Conservation (phyloP, 805 yeast genomes). For the Cyberlindnera bimundalis region DNA sequence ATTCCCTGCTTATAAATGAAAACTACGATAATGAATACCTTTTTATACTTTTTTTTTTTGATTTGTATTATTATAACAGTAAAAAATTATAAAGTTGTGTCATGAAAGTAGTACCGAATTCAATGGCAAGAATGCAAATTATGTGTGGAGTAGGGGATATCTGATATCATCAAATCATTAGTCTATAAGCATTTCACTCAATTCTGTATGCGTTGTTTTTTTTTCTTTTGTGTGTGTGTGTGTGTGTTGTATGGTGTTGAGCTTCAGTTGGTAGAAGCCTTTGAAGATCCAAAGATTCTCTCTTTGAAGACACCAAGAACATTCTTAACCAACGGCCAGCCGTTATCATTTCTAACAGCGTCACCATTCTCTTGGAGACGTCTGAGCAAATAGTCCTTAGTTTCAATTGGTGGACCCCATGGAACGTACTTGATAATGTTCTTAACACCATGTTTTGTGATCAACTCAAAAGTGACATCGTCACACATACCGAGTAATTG, state of each 20-base stretch:
- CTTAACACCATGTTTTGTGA: conserved; percentile 57
- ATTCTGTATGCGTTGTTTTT: too few species aligned
- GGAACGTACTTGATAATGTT: conserved; percentile 93
- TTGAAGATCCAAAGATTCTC: conserved; percentile 25
- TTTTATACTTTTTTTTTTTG: too few species aligned
- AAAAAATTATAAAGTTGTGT: too few species aligned
- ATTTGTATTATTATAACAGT: too few species aligned
- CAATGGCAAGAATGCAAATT: too few species aligned
- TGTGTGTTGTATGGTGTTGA: too few species aligned
- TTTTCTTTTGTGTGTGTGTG: too few species aligned
- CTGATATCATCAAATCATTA: too few species aligned
- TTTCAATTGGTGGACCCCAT: conserved; percentile 96
- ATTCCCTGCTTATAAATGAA: background rate
- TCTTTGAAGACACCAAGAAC: conserved; percentile 37
- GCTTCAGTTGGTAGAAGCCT: background rate
- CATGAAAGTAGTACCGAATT: too few species aligned
- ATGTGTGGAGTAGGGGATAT: too few species aligned
- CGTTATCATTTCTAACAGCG: conserved; percentile 81
- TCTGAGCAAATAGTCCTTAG: conserved; percentile 84
- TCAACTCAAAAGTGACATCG: conserved; percentile 73
- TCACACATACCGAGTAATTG: conserved; percentile 97
- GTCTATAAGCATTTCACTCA: too few species aligned
- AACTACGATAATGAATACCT: too few species aligned
- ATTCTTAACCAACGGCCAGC: conserved; percentile 66
- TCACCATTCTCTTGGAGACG: conserved; percentile 95